phyloP scores from a whole-genome alignment of 1,284 basidiomycete species.

The Wolfiporia cocos region DNA sequence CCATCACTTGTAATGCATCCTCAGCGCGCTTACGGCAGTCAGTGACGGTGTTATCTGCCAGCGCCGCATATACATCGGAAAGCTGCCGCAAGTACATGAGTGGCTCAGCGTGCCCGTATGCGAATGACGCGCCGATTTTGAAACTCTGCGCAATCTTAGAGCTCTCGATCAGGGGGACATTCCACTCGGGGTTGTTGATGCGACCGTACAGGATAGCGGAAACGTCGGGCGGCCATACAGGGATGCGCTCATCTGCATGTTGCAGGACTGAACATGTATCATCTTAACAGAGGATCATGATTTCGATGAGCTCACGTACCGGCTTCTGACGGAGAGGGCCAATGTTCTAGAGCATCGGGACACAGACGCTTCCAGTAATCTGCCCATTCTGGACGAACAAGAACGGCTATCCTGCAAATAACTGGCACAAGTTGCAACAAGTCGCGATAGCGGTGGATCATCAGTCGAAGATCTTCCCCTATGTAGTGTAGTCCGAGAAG shows the following conservation, averaged over 20 bases:
- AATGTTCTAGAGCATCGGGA: slow-evolving; percentile 49
- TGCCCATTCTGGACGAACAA: slow-evolving; percentile 74
- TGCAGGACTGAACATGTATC: slow-evolving; percentile 28
- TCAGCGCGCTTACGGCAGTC: slow-evolving; percentile 59
- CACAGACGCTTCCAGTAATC: slow-evolving; percentile 84
- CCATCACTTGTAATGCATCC: slow-evolving; percentile 55
- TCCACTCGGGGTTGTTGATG: slow-evolving; percentile 63
- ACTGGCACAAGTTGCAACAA: slow-evolving; percentile 59
- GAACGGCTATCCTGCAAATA: slow-evolving; percentile 60
- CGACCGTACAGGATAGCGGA: slow-evolving; percentile 57
- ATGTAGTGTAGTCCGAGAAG: slow-evolving; percentile 74
- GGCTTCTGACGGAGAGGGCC: slow-evolving; percentile 43
- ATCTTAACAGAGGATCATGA: not conserved
- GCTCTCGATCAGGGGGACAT: slow-evolving; percentile 46
- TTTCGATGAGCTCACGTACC: slow-evolving; percentile 32
- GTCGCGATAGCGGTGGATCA: slow-evolving; percentile 44
- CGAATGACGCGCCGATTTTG: slow-evolving; percentile 47
- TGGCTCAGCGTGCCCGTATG: slow-evolving; percentile 55
- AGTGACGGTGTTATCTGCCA: slow-evolving; percentile 44
- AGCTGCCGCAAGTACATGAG: slow-evolving; percentile 44
- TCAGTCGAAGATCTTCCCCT: slow-evolving; percentile 63
- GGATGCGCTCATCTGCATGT: slow-evolving; percentile 56
- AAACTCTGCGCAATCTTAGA: slow-evolving; percentile 43
- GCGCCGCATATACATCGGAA: slow-evolving; percentile 45
- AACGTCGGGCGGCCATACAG: slow-evolving; percentile 66